Evolutionary conservation across 2,329 filamentous ascomycete genomes (phyloP).

Genomic region (Coleophoma eucalyptorum): DNA sequence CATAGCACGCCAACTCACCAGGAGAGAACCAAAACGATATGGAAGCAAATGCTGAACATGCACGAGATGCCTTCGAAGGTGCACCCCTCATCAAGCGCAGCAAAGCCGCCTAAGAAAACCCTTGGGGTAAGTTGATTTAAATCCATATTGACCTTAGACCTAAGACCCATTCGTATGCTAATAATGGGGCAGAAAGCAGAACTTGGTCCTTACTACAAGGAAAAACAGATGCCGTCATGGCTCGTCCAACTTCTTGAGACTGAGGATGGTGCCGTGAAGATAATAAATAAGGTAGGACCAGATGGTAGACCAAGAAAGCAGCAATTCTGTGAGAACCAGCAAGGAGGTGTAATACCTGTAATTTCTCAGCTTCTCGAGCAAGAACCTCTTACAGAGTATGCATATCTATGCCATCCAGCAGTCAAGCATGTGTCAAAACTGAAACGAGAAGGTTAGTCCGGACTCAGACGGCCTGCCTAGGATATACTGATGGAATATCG

Average conservation of each 20-base stretch:
- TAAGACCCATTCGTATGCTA: slow-evolving; percentile 2
- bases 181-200: slow-evolving; percentile 43
- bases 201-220: slow-evolving; percentile 68
- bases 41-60: slow-evolving; percentile 28
- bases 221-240: slow-evolving; percentile 71
- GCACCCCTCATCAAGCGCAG: neutral
- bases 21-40: slow-evolving; percentile 19
- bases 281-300: slow-evolving; percentile 43
- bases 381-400: slow-evolving; percentile 60
- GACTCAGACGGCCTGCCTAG: neutral
- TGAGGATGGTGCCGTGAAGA: slow-evolving; percentile 48
- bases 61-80: slow-evolving; percentile 4
- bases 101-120: slow-evolving; percentile 11
- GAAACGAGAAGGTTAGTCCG: slow-evolving; percentile 57
- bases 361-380: slow-evolving; percentile 61
- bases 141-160: no score
- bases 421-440: slow-evolving; percentile 82
- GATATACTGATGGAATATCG: neutral
- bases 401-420: slow-evolving; percentile 74
- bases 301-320: slow-evolving; percentile 38
- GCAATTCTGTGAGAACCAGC: slow-evolving; percentile 41
- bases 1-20: slow-evolving; percentile 10
- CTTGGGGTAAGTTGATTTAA: slow-evolving; percentile 27
- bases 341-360: slow-evolving; percentile 53
- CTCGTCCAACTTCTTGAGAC: slow-evolving; percentile 57